phyloP scores from a whole-genome alignment of 768 basidiomycete species.

The Kwoniella europaea region DNA sequence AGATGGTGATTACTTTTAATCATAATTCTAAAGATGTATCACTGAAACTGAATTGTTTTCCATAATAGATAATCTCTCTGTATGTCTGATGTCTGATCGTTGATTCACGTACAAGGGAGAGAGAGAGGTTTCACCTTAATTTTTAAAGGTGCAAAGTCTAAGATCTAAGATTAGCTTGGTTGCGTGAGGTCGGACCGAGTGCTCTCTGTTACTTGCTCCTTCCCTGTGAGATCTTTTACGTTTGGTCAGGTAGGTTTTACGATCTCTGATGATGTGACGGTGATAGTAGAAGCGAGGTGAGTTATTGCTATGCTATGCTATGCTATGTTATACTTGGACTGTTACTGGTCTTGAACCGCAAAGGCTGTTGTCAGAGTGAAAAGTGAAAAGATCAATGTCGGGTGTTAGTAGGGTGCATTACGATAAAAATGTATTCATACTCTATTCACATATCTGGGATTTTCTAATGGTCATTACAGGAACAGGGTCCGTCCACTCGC shows the following conservation, averaged over 20 bases:
- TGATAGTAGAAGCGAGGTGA: not conserved
- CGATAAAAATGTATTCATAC: not conserved
- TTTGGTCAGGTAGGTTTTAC: too few species aligned
- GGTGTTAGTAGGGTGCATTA: not conserved
- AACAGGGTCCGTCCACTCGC: not conserved
- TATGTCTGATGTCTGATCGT: too few species aligned
- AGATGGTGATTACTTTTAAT: not conserved
- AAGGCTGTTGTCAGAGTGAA: not conserved
- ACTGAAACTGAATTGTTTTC: too few species aligned
- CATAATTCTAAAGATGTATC: not conserved
- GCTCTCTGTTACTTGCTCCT: too few species aligned
- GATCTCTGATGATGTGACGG: not conserved
- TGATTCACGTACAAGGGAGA: too few species aligned
- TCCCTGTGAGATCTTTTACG: too few species aligned
- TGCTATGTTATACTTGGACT: not conserved
- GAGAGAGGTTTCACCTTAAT: too few species aligned
- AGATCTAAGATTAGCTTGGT: too few species aligned
- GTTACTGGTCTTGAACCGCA: not conserved
- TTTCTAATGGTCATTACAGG: not conserved
- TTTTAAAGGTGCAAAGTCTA: too few species aligned
- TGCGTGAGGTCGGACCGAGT: too few species aligned
- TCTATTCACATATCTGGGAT: not conserved
- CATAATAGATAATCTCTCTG: too few species aligned
- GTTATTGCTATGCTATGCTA: slow-evolving; percentile 8
- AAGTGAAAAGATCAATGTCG: not conserved